These are phyloP conservation scores for Nigrograna mackinnonii DNA, from an alignment of 2,329 filamentous ascomycete genomes.

Conservation along the genomic window DNA sequence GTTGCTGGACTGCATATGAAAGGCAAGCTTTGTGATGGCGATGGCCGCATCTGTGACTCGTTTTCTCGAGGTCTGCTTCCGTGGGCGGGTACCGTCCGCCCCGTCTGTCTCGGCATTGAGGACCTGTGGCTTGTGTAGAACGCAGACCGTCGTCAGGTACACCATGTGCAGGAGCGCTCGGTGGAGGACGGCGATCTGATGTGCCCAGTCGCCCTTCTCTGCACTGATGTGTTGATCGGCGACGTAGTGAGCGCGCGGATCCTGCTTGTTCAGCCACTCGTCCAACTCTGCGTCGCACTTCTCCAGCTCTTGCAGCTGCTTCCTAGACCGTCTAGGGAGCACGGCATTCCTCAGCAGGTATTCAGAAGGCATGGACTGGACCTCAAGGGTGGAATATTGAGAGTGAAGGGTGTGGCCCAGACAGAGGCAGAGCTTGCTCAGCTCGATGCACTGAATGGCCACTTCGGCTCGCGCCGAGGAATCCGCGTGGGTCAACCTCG, in stretches of 20 bases:
- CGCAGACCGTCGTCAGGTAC: constrained; percentile 88
- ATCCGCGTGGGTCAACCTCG: constrained; percentile 72
- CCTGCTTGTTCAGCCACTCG: constrained; percentile 75
- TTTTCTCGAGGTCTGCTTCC: constrained; percentile 74
- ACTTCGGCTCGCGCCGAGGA: no score
- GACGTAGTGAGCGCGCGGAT: no score
- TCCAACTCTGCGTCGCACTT: constrained; percentile 78
- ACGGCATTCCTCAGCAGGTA: constrained; percentile 81
- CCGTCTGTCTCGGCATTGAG: no score
- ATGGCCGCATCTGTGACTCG: constrained; percentile 83
- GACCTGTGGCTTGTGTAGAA: constrained; percentile 88
- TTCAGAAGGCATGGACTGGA: constrained; percentile 74
- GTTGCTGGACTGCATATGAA: constrained; percentile 71
- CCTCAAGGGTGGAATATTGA: constrained; percentile 89
- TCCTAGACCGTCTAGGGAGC: constrained; percentile 82
- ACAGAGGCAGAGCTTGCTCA: constrained; percentile 85
- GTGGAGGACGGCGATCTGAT: constrained; percentile 69
- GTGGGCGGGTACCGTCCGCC: no score
- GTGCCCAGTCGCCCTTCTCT: constrained; percentile 71
- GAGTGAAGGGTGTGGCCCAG: constrained; percentile 87
- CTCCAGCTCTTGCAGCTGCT: constrained; percentile 79
- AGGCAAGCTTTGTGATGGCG: constrained; percentile 83
- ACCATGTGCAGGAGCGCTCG: constrained; percentile 90
- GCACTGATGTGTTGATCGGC: no score
- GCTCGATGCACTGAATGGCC: constrained; percentile 87